These are phyloP conservation scores for Shiraia bambusicola DNA, from an alignment of 2,329 filamentous ascomycete genomes.

Conservation along the genomic window DNA sequence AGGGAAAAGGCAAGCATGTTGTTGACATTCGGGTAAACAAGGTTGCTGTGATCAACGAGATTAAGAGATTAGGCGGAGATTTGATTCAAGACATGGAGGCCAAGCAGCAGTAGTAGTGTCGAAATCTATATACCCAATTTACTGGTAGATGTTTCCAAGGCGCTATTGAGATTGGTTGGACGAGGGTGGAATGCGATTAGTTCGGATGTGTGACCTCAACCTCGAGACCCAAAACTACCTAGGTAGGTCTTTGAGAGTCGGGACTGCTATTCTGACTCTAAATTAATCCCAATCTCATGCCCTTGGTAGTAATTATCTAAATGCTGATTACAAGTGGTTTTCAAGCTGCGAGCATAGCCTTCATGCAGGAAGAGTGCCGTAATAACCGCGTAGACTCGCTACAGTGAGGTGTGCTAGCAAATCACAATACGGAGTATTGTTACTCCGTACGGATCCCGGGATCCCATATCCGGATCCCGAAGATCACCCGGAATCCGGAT, in stretches of 20 bases:
- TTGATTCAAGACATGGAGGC: slow-evolving; percentile 55
- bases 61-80: slow-evolving; percentile 61
- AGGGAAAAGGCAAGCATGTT: slow-evolving; percentile 46
- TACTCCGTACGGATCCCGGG: no score
- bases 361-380: neutral
- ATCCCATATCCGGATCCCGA: no score
- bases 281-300: no score
- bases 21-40: slow-evolving; percentile 65
- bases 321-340: no score
- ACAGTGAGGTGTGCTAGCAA: no score
- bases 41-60: slow-evolving; percentile 68
- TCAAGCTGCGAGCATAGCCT: neutral
- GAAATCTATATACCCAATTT: slow-evolving; percentile 1
- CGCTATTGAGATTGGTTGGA: slow-evolving; percentile 54
- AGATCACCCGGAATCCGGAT: no score
- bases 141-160: slow-evolving; percentile 10
- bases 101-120: slow-evolving; percentile 6
- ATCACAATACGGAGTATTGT: no score
- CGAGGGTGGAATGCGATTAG: slow-evolving; percentile 52
- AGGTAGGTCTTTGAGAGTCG: no score
- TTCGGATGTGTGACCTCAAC: neutral
- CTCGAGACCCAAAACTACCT: no score
- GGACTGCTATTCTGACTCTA: neutral
- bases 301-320: no score
- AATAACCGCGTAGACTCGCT: no score